These are phyloP conservation scores for Pythium sukuiense DNA, from an alignment of 352 stramenopile genomes.

Conservation along the genomic window DNA sequence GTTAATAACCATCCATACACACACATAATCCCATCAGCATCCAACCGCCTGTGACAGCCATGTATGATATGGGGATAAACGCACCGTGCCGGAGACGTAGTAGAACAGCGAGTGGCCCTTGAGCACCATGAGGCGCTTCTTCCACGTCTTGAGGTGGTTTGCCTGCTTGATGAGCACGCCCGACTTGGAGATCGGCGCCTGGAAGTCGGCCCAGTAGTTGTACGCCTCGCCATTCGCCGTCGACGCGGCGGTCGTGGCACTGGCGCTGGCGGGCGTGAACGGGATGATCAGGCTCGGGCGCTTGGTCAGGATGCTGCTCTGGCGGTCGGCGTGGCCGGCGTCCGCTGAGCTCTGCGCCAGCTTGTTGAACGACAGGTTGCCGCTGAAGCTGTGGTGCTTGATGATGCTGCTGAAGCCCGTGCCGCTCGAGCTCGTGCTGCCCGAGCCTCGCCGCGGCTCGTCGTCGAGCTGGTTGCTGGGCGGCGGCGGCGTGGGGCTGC, in stretches of 20 bases:
- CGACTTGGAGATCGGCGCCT: conserved; percentile 80
- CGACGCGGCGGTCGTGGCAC: conserved; percentile 29
- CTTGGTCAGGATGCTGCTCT: conserved; percentile 64
- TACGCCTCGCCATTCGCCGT: conserved; percentile 32
- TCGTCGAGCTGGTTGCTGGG: conserved; percentile 27
- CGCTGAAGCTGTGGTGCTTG: conserved; percentile 73
- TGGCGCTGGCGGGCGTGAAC: conserved; percentile 36
- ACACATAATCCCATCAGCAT: background rate
- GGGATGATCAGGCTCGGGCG: conserved; percentile 76
- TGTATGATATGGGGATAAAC: background rate
- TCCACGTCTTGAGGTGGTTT: conserved; percentile 90
- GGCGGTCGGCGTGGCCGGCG: conserved; percentile 37
- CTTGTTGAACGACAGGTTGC: conserved; percentile 59
- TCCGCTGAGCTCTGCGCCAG: conserved; percentile 34
- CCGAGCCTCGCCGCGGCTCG: conserved; percentile 20
- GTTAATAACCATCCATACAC: conserved; percentile 1
- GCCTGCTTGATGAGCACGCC: conserved; percentile 87
- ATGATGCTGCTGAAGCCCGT: conserved; percentile 27
- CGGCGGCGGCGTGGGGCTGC: conserved; percentile 8
- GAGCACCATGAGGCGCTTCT: conserved; percentile 88
- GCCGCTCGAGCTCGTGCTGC: conserved; percentile 20
- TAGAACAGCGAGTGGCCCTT: conserved; percentile 88
- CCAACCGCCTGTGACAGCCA: too few species aligned
- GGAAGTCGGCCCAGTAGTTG: conserved; percentile 76
- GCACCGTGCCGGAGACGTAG: conserved; percentile 85